phyloP scores from a whole-genome alignment of 352 stramenopile genomes.

The Globisporangium nagaii region DNA sequence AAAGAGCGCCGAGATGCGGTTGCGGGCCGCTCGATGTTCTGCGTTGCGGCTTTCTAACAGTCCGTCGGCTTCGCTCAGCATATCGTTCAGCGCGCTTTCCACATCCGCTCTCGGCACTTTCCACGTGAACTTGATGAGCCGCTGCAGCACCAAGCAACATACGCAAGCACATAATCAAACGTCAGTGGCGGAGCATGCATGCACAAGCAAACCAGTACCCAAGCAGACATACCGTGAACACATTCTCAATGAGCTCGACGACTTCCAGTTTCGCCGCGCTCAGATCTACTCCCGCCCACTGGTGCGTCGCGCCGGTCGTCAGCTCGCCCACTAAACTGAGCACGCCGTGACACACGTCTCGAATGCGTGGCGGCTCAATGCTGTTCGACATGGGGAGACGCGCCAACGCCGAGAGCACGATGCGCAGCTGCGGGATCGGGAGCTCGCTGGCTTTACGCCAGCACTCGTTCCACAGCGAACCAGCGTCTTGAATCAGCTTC shows the following conservation, averaged over 20 bases:
- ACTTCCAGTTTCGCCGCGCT: slow-evolving; percentile 6
- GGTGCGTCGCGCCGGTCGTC: slow-evolving; percentile 2
- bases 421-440: slow-evolving; percentile 26
- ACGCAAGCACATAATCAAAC: too few relatives aligned
- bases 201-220: too few relatives aligned
- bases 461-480: slow-evolving; percentile 38
- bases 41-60: slow-evolving; percentile 33
- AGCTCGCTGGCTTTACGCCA: slow-evolving; percentile 36
- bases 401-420: slow-evolving; percentile 40
- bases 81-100: slow-evolving; percentile 38
- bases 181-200: too few relatives aligned
- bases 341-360: slow-evolving; percentile 26
- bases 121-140: slow-evolving; percentile 76
- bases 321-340: slow-evolving; percentile 39
- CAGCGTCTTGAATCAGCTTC: slow-evolving; percentile 21
- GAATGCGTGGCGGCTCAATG: slow-evolving; percentile 25
- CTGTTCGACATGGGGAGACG: slow-evolving; percentile 37
- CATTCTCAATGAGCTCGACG: slow-evolving; percentile 10
- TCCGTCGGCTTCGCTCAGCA: slow-evolving; percentile 47
- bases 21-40: slow-evolving; percentile 44
- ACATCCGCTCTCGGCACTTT: slow-evolving; percentile 48
- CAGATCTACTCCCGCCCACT: neutral
- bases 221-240: slow-evolving; percentile 12
- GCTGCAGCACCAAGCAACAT: slow-evolving; percentile 5
- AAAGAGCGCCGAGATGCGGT: slow-evolving; percentile 38